A percentile compares a stretch with the other conserved stretches of the same genome.
phyloP scores from a whole-genome alignment of 129 eudicot species.

The Centella asiatica region DNA sequence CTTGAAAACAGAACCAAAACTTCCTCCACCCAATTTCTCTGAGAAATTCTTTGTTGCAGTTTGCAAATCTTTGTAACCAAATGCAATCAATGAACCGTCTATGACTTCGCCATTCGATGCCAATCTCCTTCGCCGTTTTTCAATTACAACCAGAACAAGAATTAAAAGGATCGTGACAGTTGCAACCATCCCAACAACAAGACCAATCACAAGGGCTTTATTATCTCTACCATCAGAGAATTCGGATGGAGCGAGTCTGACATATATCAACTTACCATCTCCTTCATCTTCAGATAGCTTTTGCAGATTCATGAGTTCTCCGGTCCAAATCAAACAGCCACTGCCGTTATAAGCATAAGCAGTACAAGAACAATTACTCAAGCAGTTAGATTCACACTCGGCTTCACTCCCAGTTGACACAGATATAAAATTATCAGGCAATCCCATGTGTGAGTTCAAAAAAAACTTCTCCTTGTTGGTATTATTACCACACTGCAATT shows the following conservation, averaged over 20 bases:
- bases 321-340: background rate
- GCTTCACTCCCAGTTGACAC: background rate
- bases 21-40: conserved; percentile 4
- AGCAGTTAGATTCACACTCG: conserved; percentile 1
- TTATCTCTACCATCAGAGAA: background rate
- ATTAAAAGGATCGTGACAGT: background rate
- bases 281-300: conserved; percentile 1
- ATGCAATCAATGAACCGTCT: background rate
- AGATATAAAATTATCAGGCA: background rate
- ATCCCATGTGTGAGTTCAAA: background rate
- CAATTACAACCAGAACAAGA: background rate
- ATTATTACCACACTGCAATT: background rate
- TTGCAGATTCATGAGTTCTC: background rate
- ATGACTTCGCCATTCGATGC: background rate
- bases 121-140: conserved; percentile 3
- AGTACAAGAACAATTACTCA: conserved; percentile 2
- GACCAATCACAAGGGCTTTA: background rate
- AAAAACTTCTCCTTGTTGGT: conserved; percentile 2
- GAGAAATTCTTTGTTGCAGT: conserved; percentile 5
- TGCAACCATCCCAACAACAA: background rate
- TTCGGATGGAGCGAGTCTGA: conserved; percentile 1
- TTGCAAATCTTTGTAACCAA: conserved; percentile 1
- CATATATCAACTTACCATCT: background rate
- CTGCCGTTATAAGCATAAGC: background rate
- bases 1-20: conserved; percentile 6